A percentile compares a stretch with the other conserved stretches of the same genome.
phyloP scores from a whole-genome alignment of 106 monocot genomes.

The Phalaenopsis aphrodite region DNA sequence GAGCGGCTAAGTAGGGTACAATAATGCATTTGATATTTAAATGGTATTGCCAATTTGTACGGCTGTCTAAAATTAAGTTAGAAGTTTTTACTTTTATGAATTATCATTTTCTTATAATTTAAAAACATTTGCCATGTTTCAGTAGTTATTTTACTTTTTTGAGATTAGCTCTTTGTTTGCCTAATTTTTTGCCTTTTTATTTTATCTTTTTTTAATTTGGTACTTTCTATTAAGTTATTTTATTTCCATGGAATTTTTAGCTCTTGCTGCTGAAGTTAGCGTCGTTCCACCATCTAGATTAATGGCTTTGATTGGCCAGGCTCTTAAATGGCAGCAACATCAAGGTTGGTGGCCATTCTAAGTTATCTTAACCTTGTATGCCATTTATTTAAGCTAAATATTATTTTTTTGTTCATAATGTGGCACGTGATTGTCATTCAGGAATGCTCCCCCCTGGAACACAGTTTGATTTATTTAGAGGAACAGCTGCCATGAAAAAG shows the following conservation, averaged over 20 bases:
- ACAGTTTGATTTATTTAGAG: constrained; percentile 96
- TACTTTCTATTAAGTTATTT: neutral
- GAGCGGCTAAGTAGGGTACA: neutral
- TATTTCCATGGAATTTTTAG: constrained; percentile 23
- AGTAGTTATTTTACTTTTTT: neutral
- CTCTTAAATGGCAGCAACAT: constrained; percentile 98
- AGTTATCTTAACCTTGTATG: neutral
- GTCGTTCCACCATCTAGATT: constrained; percentile 93
- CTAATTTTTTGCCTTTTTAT: neutral
- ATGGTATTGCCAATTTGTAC: neutral
- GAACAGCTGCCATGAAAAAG: constrained; percentile 99
- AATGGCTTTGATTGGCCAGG: constrained; percentile 96
- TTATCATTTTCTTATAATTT: neutral
- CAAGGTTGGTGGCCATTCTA: constrained; percentile 50
- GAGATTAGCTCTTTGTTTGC: neutral
- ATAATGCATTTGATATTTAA: neutral
- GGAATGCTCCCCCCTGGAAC: constrained; percentile 92
- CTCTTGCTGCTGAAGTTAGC: constrained; percentile 84
- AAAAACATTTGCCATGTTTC: neutral
- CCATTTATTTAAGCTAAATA: constrained; percentile 1
- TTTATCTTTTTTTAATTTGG: neutral
- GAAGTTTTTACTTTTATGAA: neutral
- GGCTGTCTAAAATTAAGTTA: neutral
- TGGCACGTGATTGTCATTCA: constrained; percentile 12
- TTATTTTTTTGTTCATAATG: neutral